phyloP scores from a whole-genome alignment of 805 yeast species.

The Grigorovia humatica region DNA sequence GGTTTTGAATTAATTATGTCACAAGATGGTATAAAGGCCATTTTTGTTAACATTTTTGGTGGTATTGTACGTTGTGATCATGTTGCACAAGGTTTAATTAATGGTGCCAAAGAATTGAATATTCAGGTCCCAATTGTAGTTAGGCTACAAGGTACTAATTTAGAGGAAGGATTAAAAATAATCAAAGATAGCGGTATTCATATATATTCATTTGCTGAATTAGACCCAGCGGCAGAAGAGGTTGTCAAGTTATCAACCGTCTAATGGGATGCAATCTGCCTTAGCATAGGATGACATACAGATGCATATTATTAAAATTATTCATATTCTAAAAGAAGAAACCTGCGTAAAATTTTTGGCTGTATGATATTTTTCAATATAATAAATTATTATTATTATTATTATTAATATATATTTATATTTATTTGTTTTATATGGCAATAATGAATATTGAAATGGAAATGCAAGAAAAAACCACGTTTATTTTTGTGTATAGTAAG shows the following conservation, averaged over 20 bases:
- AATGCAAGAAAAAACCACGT: not conserved
- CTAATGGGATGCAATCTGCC: not conserved
- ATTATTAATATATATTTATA: not conserved
- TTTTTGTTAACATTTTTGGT: conserved; percentile 97
- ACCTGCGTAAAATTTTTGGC: not conserved
- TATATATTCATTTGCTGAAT: conserved; percentile 82
- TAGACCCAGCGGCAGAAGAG: conserved; percentile 95
- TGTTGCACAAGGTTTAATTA: conserved; percentile 95
- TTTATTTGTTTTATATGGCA: not conserved
- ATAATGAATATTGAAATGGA: not conserved
- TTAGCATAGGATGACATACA: not conserved
- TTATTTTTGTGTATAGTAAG: no score
- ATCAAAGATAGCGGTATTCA: conserved; percentile 83
- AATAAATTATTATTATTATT: no score
- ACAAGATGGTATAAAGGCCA: conserved; percentile 83
- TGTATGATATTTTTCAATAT: not conserved
- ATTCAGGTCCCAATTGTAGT: conserved; percentile 92
- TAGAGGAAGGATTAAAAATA: conserved; percentile 77
- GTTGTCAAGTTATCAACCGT: conserved; percentile 59
- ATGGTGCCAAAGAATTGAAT: conserved; percentile 85
- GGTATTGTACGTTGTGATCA: conserved; percentile 99
- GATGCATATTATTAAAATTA: no score
- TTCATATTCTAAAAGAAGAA: not conserved
- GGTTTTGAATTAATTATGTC: conserved; percentile 90
- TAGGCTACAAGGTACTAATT: conserved; percentile 97